These are phyloP conservation scores for Prunus mongolica DNA, from an alignment of 306 rosid species.

Conservation along the genomic window DNA sequence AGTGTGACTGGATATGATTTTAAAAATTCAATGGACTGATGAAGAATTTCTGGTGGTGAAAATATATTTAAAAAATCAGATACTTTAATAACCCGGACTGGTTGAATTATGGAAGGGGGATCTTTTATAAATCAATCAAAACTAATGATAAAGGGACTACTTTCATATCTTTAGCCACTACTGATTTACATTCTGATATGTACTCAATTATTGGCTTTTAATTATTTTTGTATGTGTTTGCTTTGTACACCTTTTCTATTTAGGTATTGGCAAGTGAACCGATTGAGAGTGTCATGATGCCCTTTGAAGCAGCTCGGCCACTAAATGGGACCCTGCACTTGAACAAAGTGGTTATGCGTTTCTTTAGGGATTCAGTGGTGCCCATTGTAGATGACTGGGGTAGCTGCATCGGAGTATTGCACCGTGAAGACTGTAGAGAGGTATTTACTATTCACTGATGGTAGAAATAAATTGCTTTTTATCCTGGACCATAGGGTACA, in stretches of 20 bases:
- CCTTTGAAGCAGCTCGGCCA: constrained; percentile 60
- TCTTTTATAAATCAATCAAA: not conserved
- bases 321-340: constrained; percentile 44
- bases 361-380: constrained; percentile 48
- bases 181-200: not conserved
- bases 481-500: not conserved
- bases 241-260: constrained; percentile 10
- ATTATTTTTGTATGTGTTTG: constrained; percentile 3
- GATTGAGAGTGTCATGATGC: constrained; percentile 61
- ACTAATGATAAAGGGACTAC: not conserved
- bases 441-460: constrained; percentile 21
- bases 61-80: no score
- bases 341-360: constrained; percentile 60
- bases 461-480: not conserved
- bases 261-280: constrained; percentile 62
- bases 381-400: constrained; percentile 80
- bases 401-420: constrained; percentile 67
- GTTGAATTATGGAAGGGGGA: not conserved
- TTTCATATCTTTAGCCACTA: not conserved
- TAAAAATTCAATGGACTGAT: not conserved
- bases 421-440: constrained; percentile 74
- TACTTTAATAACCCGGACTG: not conserved
- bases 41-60: not conserved
- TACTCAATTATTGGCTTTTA: not conserved
- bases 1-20: not conserved